Base-by-base conservation (phyloP, 257 asterid genomes). In the Solanum sejunctum region DNA sequence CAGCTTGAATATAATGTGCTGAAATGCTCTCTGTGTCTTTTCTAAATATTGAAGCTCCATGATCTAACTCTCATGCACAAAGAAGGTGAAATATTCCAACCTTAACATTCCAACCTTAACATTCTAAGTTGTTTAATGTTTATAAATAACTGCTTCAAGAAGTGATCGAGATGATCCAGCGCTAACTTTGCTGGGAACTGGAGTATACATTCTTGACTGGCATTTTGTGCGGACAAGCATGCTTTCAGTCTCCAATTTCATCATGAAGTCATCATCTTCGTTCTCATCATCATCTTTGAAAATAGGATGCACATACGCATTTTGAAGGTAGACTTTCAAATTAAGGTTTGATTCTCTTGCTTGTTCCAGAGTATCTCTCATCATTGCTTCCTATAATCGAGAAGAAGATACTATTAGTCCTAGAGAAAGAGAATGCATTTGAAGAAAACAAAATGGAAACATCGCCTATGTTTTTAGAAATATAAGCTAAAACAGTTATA, bases 301-400 rank as follows among this genome's bases (percentile, higher is more conserved):
- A 63, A 96, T 89, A 0, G 99, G 99, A 89, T 95, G 98, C 52
- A 92, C 81, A 60, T 93, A 96, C 11, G 98, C 95, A 79, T 84
- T 52, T 77, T 91, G 93, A 83, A 96, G 96, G 87, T 92, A 96
- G 81, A 89, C 88, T 85, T 95, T 93, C 86, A 96, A 60, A 87
- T 91, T 91, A 86, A 95, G 85, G 86, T 90, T 85, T 0, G 98
- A 98, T 84, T 96, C 98, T 83, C 95, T 89, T 10, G 97, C 91
- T n/a, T 88, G 93, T 85, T 96, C 99, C 56, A 96, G 84, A 4
- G 98, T 96, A 82, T 96, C 99, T 89, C 94, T 96, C 97, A 81
- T 93, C 98, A 86, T 93, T 6, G 99, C 99, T 88, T 96, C 99
- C 98, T 96, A 89, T 58, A 85, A 83, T 8, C 82, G 51, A 51